Evolutionary conservation across 208 protist species (phyloP).

Genomic region (Acanthamoeba royreba): DNA sequence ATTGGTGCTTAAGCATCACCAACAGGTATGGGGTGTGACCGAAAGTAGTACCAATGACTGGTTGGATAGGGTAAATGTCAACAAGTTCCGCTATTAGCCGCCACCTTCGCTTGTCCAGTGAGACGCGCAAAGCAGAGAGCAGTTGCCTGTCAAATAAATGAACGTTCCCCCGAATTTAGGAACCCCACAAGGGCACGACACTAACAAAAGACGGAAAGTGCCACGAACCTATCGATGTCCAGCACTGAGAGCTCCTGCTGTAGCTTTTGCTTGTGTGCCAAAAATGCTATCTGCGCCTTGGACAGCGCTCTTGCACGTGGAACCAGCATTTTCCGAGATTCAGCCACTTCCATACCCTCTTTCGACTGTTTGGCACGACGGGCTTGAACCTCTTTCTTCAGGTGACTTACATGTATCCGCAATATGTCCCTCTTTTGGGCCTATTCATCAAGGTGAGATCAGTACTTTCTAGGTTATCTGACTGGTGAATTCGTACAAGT

Average conservation of each 20-base stretch:
- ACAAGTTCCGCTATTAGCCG: not conserved
- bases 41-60: no score
- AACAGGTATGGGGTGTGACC: not conserved
- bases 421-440: conserved; percentile 6
- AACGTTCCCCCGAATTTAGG: not conserved
- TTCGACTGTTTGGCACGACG: not conserved
- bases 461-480: not conserved
- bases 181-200: not conserved
- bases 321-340: not conserved
- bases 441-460: not conserved
- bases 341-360: not conserved
- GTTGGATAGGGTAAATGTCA: not conserved
- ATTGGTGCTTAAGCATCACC: not conserved
- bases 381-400: not conserved
- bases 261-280: not conserved
- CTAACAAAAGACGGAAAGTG: not conserved
- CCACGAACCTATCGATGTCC: not conserved
- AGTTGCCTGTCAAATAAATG: not conserved
- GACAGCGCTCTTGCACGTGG: not conserved
- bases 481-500: not conserved
- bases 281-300: not conserved
- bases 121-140: not conserved
- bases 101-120: conserved; percentile 8
- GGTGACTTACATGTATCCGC: not conserved
- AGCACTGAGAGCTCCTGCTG: not conserved